Evolutionary conservation across 768 basidiomycete genomes (phyloP).

Genomic region (Rhizopogon roseolus): DNA sequence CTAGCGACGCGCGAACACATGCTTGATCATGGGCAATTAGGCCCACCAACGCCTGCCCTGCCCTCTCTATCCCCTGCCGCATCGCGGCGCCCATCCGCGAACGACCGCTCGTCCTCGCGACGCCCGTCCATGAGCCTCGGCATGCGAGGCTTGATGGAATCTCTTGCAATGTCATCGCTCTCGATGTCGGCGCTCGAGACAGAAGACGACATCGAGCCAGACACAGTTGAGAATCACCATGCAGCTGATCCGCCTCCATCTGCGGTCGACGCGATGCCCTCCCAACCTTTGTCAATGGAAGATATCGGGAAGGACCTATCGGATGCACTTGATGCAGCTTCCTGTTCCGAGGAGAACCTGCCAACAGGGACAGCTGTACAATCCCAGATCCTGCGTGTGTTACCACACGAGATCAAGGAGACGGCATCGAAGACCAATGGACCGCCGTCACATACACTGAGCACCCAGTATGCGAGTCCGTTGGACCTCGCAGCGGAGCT

Average conservation of each 20-base stretch:
- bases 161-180: conserved; percentile 47
- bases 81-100: conserved; percentile 40
- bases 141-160: conserved; percentile 33
- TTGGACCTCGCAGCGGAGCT: conserved; percentile 42
- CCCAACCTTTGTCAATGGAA: conserved; percentile 25
- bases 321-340: conserved; percentile 23
- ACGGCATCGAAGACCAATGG: neutral
- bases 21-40: conserved; percentile 83
- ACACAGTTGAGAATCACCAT: conserved; percentile 9
- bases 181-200: conserved; percentile 52
- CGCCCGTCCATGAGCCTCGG: conserved; percentile 18
- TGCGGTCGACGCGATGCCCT: conserved; percentile 5
- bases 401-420: neutral
- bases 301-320: conserved; percentile 26
- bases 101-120: conserved; percentile 13
- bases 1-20: conserved; percentile 91
- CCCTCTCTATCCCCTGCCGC: conserved; percentile 38
- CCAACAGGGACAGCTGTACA: neutral
- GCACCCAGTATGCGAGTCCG: conserved; percentile 11
- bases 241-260: neutral
- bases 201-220: conserved; percentile 33
- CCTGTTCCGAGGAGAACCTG: neutral
- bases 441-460: neutral
- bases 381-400: neutral
- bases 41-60: conserved; percentile 56